Evolutionary conservation across 23 red algal genomes (phyloP), one percentile per base, ranked within the genome.

Genomic region (Gracilariopsis chorda): DNA sequence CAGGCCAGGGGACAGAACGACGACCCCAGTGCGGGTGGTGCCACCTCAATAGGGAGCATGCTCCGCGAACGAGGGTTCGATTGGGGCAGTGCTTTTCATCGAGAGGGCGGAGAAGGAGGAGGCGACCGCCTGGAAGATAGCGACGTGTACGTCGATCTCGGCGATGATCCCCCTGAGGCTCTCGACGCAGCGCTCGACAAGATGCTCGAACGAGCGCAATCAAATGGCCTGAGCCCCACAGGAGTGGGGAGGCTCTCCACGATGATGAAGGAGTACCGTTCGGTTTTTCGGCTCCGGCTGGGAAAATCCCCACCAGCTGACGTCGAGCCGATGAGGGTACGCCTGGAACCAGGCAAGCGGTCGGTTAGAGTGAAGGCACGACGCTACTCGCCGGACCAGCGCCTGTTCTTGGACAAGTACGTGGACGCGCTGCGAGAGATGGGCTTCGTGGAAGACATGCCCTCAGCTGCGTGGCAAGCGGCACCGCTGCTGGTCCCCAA

Each of bases 401-500:
- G 45, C 27, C 30, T 41, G 1, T 91, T 80, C 37, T 21, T 91
- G 29, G 44, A 91, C 3, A 35, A 35, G 7, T 91, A 80, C 28
- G 44, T 79, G 5, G 51, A 1, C 10, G 43, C 25, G 19, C 73
- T 91, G 3, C 11, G 34, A 17, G 43, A 82, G 29, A 56, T 44
- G 13, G 88, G 34, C 10, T 2, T 89, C 5, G 42, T 55, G 8
- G 55, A 19, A 9, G 21, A 33, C 13, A 60, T 82, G 12, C 1
- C 49, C 12, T 36, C 30, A 17, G 43, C 45, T 49, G 44, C 43
- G 2, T 91, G 72, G 88, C 51, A 76, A 44, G 68, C 72, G 0
- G 88, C 88, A 20, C 88, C 46, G 5, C 24, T 67, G 0, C 36
- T 91, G 1, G 88, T 80, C 1, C 73, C 73, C n/a, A 91, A 91